Evolutionary conservation across 345 rosid species (phyloP).

Genomic region (Syzygium aromaticum): DNA sequence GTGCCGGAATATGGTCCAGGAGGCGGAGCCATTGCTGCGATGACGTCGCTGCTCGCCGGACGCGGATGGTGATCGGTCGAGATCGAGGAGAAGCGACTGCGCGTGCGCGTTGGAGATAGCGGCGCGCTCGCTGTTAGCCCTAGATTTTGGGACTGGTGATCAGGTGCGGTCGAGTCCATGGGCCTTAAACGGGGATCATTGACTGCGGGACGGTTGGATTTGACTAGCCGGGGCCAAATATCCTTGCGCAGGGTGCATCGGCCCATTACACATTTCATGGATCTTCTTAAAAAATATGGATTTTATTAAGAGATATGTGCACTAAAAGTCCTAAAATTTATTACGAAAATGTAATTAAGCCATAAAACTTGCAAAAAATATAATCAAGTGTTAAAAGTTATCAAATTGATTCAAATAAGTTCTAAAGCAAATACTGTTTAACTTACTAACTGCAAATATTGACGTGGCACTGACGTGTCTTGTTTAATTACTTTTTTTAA

Average conservation of each 20-base stretch:
- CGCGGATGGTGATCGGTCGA: not conserved
- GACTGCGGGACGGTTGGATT: not conserved
- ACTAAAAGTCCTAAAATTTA: no score
- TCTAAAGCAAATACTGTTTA: no score
- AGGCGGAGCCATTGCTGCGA: slow-evolving; percentile 36
- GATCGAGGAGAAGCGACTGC: not conserved
- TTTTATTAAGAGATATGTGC: not conserved
- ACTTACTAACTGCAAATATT: no score
- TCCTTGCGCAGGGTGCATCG: not conserved
- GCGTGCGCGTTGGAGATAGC: not conserved
- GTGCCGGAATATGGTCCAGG: slow-evolving; percentile 79
- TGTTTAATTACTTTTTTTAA: no score
- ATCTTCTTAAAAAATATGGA: not conserved
- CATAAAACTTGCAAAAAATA: no score
- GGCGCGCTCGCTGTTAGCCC: not conserved
- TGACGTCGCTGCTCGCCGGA: not conserved
- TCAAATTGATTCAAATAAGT: no score
- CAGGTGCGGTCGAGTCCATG: not conserved
- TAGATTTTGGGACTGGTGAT: not conserved
- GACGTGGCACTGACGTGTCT: no score
- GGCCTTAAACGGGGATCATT: not conserved
- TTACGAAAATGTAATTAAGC: no score
- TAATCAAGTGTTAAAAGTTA: no score
- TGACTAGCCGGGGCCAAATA: not conserved
- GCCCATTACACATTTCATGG: not conserved